Percentiles rank a stretch among this genome's conserved stretches.
Conservation (phyloP, 2,329 filamentous ascomycete genomes). For the Penicillium sp. region DNA sequence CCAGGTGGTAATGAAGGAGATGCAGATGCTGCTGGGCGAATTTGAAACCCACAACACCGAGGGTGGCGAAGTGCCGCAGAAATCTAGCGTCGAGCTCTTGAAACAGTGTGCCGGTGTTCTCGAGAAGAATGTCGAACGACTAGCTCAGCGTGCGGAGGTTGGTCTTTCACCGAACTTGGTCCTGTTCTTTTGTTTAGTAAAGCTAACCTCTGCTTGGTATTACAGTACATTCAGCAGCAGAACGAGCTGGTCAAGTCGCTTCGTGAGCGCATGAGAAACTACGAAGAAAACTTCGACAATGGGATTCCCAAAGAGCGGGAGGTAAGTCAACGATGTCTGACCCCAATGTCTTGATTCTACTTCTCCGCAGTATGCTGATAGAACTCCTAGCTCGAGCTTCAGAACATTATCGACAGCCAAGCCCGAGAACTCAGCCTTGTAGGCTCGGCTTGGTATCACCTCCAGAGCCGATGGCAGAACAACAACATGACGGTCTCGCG, state of each 20-base stretch:
- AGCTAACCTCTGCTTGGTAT: constrained; percentile 13
- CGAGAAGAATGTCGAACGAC: constrained; percentile 51
- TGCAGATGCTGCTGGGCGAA: constrained; percentile 41
- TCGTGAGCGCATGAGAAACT: constrained; percentile 40
- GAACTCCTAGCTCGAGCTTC: constrained; percentile 37
- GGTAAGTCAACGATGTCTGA: constrained; percentile 25
- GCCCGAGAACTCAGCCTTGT: constrained; percentile 45
- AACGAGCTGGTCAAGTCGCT: constrained; percentile 43
- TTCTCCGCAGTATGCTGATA: constrained; percentile 15
- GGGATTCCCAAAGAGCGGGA: constrained; percentile 41
- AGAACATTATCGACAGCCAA: constrained; percentile 40
- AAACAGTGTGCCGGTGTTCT: constrained; percentile 51
- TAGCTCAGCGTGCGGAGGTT: constrained; percentile 44
- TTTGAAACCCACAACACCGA: constrained; percentile 38
- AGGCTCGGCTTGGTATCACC: constrained; percentile 48
- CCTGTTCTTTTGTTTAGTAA: not conserved
- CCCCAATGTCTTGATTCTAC: not conserved
- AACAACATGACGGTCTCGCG: constrained; percentile 42
- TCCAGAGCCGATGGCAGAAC: constrained; percentile 45
- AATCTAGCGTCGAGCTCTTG: constrained; percentile 39
- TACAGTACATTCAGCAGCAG: constrained; percentile 43
- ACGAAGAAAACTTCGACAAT: constrained; percentile 38
- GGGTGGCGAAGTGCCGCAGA: constrained; percentile 31
- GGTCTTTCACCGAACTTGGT: constrained; percentile 18
- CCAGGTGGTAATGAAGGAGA: constrained; percentile 40